phyloP scores from a whole-genome alignment of 768 basidiomycete genomes.

The Phaffia australis region DNA sequence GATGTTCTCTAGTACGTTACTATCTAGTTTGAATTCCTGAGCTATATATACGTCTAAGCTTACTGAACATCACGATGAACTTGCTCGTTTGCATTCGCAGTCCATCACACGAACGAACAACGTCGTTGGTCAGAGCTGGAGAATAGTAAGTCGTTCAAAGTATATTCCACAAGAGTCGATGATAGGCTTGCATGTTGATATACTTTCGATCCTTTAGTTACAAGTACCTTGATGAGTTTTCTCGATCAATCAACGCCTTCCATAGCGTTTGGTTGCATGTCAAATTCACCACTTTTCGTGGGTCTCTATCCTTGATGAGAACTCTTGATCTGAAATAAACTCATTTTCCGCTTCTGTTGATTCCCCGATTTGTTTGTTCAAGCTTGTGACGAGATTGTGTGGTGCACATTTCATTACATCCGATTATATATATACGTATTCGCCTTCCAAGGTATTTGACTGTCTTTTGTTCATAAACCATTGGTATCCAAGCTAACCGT shows the following conservation, averaged over 20 bases:
- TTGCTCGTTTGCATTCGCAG: not conserved
- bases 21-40: not conserved
- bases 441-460: constrained; percentile 27
- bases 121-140: constrained; percentile 23
- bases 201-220: not conserved
- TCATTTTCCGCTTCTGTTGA: too few species aligned
- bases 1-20: not conserved
- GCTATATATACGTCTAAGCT: not conserved
- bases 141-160: constrained; percentile 23
- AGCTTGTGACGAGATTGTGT: constrained; percentile 13
- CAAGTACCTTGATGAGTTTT: constrained; percentile 28
- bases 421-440: constrained; percentile 27
- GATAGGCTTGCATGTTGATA: not conserved
- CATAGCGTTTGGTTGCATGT: constrained; percentile 13
- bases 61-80: constrained; percentile 25
- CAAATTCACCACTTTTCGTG: constrained; percentile 10
- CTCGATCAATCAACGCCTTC: constrained; percentile 17
- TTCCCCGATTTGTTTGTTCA: too few species aligned
- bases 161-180: not conserved
- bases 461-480: not conserved
- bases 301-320: not conserved
- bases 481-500: not conserved
- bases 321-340: too few species aligned
- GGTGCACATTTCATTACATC: constrained; percentile 23
- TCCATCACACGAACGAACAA: constrained; percentile 27